Evolutionary conservation across 441 rosid species (phyloP), one percentile per base, ranked within the genome.

Genomic region (Isatis lusitanica): DNA sequence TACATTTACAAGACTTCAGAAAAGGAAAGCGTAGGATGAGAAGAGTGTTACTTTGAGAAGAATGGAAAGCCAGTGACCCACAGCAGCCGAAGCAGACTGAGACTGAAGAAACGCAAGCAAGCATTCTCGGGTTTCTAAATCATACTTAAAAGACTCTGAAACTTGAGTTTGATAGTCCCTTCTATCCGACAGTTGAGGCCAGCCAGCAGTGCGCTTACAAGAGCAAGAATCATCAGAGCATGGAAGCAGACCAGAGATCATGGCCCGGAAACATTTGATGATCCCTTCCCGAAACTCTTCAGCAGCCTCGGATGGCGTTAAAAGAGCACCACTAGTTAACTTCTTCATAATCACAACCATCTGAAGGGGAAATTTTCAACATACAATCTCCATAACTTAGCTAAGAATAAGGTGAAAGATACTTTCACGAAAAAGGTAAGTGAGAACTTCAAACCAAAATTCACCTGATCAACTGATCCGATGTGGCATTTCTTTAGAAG

Each of bases 41-140:
- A 48, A 38, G 31, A 26, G 64, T 16, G 15, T 51, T 85, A 95
- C 99, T 80, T 95, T 83, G 75, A 93, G 93, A 68, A 95, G 94
- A 82, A 90, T 90, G 12, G 99, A 95, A 21, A 95, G 86, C 98
- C 96, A 93, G 81, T 93, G 97, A 65, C 99, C 99, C 68, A 95
- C 86, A 77, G 94, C 97, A 74, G 89, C 83, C 11, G 85, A 82
- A 75, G 98, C 95, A 74, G 79, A 53, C 79, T 85, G 90, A 28
- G 97, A 90, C 79, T 86, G 97, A 73, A 93, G 86, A 90, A 90
- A 93, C 17, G 90, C 84, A 74, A 91, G 82, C 63, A 91, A 87
- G 60, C 99, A 91, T 71, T 88, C 95, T 71, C 82, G 78, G 12
- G 63, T 70, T 71, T 75, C 85, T 21, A 72, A 67, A 65, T 72